A percentile compares a stretch with the other conserved stretches of the same genome.
These are phyloP conservation scores for Adansonia gregorii DNA, from an alignment of 441 rosid genomes.

Conservation along the genomic window DNA sequence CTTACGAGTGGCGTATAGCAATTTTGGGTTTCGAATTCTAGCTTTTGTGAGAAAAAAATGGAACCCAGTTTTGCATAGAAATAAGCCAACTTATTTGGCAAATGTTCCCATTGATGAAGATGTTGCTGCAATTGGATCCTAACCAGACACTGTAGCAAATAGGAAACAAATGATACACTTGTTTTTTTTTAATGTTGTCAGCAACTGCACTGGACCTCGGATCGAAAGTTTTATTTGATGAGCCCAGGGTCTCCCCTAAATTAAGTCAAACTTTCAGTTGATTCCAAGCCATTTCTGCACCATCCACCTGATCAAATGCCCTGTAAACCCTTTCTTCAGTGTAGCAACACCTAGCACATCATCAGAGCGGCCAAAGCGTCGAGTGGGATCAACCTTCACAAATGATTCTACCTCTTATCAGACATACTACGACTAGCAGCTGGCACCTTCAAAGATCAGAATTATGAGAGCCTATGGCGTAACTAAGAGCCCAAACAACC, in stretches of 20 bases:
- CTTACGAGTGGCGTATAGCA: too few relatives aligned
- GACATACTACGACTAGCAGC: too few relatives aligned
- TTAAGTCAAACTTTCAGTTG: conserved; percentile 52
- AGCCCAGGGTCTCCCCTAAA: conserved; percentile 50
- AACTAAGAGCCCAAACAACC: too few relatives aligned
- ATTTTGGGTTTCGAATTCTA: too few relatives aligned
- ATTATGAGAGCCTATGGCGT: too few relatives aligned
- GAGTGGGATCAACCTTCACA: conserved; percentile 53
- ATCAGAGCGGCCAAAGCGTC: conserved; percentile 56
- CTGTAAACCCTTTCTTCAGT: conserved; percentile 58
- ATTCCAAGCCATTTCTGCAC: conserved; percentile 75
- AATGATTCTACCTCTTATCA: too few relatives aligned
- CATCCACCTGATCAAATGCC: conserved; percentile 74
- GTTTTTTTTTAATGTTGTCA: conserved; percentile 55
- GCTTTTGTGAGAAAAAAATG: too few relatives aligned
- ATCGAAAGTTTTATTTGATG: conserved; percentile 50
- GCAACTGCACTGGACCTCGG: conserved; percentile 55
- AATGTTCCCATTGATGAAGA: conserved; percentile 68
- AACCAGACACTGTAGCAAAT: too few relatives aligned
- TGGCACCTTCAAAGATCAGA: too few relatives aligned
- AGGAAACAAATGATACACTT: conserved; percentile 56
- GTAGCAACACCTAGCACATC: conserved; percentile 66
- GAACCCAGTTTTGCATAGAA: not conserved
- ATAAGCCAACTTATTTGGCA: conserved; percentile 47
- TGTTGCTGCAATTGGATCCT: conserved; percentile 47